Evolutionary conservation across 352 stramenopile species (phyloP), one percentile per base, ranked within the genome.

Genomic region (Blastocystis sp.): DNA sequence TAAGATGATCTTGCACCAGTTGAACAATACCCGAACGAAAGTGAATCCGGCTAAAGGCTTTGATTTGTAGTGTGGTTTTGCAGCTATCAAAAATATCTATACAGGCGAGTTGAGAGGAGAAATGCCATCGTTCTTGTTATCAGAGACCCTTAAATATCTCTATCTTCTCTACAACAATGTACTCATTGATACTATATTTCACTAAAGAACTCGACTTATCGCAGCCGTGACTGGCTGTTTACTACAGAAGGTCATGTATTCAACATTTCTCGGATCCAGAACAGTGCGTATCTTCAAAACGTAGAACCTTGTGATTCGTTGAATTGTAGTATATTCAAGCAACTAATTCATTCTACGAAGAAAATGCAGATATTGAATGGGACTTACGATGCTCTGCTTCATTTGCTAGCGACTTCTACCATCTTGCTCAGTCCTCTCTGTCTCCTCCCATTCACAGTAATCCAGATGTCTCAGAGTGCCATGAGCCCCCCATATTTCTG

Each of bases 81-180:
- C 93, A 23, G 92, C 79, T 1, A 82, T 93, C 18, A 77, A 64
- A 50, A 91, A 98, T 87, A 95, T 98, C 89, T 91, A 95, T 73
- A 96, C 93, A 23, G 91, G 95, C 5, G 91, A 93, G 1, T 93
- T 98, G 8, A 92, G 97, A 41, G 94, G 98, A 87, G 94, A 97
- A 89, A 99, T 99, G 97, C 96, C 97, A 87, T 98, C 94, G 76
- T 99, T 98, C 84, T 98, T 99, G 89, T 92, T 99, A 1, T 97
- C 94, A 1, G 97, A 99, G 92, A 99, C 97, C 3, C 92, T 97
- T 43, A 99, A 99, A 91, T 99, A 99, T 90, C 90, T 99, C 18
- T 99, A 98, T 91, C 90, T 99, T 41, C 94, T 98, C 34, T 99
- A 99, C 92, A 97, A 98, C 70, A 95, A 97, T 29, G 77, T 56